Percentiles rank a stretch among this genome's conserved stretches.
Evolutionary conservation across 331 rosid species (phyloP).

Genomic region (Prunus yedoensis): DNA sequence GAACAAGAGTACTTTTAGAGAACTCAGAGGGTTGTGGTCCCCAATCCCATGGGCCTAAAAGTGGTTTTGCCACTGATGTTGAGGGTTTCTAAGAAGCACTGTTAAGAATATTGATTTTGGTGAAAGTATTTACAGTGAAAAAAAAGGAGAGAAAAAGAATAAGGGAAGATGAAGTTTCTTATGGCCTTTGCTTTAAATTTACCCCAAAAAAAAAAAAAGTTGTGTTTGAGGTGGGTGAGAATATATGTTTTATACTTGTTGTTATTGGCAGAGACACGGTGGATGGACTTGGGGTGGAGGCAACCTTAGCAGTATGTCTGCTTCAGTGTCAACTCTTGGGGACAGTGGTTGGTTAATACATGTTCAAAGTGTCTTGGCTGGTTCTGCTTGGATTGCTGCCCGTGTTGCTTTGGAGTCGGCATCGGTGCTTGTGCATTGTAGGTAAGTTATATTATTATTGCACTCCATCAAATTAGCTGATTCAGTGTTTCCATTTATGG

Average conservation of each 20-base stretch:
- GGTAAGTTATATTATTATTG: conserved; percentile 39
- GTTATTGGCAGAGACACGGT: conserved; percentile 77
- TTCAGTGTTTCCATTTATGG: neutral
- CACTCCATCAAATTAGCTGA: neutral
- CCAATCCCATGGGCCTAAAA: neutral
- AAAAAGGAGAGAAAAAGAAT: too few relatives aligned
- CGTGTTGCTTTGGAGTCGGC: conserved; percentile 86
- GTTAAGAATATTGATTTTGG: neutral
- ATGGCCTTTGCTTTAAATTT: conserved; percentile 11
- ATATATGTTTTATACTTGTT: conserved; percentile 17
- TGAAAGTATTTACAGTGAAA: neutral
- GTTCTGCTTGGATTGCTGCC: conserved; percentile 98
- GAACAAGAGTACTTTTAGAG: neutral
- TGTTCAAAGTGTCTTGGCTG: conserved; percentile 89
- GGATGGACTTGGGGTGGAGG: conserved; percentile 99
- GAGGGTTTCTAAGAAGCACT: neutral
- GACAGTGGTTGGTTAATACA: conserved; percentile 96
- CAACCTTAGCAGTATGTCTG: conserved; percentile 96
- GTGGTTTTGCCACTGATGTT: neutral
- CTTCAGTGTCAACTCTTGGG: conserved; percentile 92
- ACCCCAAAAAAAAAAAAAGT: neutral
- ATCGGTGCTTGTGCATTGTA: conserved; percentile 97
- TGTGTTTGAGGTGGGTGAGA: conserved; percentile 8
- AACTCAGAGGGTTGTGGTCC: neutral
- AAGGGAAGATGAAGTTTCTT: neutral